These are phyloP conservation scores for Thraustochytrium sp. DNA, from an alignment of 352 stramenopile genomes.

Conservation along the genomic window DNA sequence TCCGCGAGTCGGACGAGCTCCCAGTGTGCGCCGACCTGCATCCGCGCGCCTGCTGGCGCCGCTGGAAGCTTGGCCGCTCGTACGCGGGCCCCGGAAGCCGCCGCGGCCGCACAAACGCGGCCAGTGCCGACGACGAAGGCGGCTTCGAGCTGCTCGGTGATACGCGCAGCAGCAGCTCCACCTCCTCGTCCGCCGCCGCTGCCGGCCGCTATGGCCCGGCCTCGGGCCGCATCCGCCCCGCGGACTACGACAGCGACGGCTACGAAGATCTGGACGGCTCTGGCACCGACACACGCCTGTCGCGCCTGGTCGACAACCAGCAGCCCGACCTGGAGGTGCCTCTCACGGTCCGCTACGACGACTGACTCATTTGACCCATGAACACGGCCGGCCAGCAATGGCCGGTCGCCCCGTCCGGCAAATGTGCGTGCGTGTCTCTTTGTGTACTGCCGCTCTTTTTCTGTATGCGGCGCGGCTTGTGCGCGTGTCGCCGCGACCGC, in stretches of 20 bases:
- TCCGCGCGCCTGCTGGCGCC: too few species aligned
- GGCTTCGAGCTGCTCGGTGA: not conserved
- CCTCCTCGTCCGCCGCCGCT: too few species aligned
- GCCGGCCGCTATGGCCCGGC: too few species aligned
- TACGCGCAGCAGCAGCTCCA: not conserved
- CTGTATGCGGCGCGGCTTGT: too few species aligned
- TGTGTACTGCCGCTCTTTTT: too few species aligned
- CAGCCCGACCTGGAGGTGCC: conserved; percentile 4
- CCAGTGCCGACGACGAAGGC: not conserved
- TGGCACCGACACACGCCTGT: not conserved
- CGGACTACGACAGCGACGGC: not conserved
- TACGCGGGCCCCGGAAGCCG: too few species aligned
- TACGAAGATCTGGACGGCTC: not conserved
- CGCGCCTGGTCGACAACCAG: not conserved
- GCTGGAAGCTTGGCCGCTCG: too few species aligned
- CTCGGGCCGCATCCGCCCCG: not conserved
- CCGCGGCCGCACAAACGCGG: too few species aligned
- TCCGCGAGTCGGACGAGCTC: too few species aligned
- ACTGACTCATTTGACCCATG: not conserved
- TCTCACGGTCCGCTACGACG: not conserved
- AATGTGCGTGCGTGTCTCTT: too few species aligned
- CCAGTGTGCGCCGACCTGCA: too few species aligned
- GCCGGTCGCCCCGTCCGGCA: not conserved
- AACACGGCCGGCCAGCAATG: not conserved
- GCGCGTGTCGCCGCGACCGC: too few species aligned